Conservation (phyloP, 78 protist species). For the Cavenderia fasciculata region DNA sequence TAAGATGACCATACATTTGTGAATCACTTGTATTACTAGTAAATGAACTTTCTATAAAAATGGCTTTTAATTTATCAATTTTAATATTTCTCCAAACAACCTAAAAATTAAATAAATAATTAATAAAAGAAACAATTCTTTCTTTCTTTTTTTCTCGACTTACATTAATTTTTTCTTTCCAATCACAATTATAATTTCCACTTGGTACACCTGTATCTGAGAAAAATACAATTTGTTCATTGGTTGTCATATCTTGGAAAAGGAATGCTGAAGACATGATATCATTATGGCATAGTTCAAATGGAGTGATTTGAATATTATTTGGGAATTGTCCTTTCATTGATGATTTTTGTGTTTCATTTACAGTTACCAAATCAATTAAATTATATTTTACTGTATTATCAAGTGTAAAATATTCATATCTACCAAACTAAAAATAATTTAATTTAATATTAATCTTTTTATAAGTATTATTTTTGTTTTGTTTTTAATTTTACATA, state of each 20-base stretch:
- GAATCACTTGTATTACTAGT: conserved; percentile 3
- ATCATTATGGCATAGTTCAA: conserved; percentile 26
- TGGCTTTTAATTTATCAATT: conserved; percentile 20
- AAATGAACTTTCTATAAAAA: conserved; percentile 43
- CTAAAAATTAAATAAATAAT: neutral
- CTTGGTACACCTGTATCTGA: conserved; percentile 63
- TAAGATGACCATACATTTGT: conserved; percentile 34
- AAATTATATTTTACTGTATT: neutral
- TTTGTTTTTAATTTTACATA: neutral
- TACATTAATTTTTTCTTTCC: conserved; percentile 19
- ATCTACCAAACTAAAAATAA: conserved; percentile 12
- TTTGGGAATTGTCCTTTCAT: conserved; percentile 15
- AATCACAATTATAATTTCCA: conserved; percentile 5
- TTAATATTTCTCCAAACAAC: conserved; percentile 30
- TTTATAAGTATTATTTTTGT: neutral
- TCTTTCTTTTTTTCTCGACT: no score
- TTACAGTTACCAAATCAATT: conserved; percentile 5
- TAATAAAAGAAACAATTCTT: no score
- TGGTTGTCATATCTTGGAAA: conserved; percentile 2
- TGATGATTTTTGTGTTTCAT: neutral
- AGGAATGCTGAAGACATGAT: conserved; percentile 28
- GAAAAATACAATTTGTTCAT: conserved; percentile 51
- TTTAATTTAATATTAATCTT: neutral
- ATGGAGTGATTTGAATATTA: conserved; percentile 21
- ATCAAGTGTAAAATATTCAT: conserved; percentile 12